These are phyloP conservation scores for Geotrichum carabidarum DNA, from an alignment of 1,139 yeast species.

Conservation along the genomic window DNA sequence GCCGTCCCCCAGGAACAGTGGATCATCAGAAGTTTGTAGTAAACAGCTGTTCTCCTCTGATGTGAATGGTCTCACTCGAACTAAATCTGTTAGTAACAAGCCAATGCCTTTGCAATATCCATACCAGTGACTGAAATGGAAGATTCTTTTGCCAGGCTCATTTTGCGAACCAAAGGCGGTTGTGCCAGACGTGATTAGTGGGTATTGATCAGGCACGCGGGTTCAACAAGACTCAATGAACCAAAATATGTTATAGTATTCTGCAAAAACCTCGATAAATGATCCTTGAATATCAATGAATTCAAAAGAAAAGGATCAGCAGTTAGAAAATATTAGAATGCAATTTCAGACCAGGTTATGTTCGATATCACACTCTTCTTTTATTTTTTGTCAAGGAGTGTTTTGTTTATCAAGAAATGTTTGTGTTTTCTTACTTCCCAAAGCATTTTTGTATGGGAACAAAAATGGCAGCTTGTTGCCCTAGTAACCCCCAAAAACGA, in stretches of 20 bases:
- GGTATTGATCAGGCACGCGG: no score
- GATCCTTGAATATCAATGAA: no score
- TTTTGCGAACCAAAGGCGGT: background rate
- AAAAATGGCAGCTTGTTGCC: background rate
- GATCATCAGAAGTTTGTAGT: constrained; percentile 32
- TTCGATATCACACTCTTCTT: no score
- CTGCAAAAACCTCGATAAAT: no score
- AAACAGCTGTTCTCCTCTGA: constrained; percentile 46
- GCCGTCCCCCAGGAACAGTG: constrained; percentile 55
- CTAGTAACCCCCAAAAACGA: constrained; percentile 67
- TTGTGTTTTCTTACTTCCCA: background rate
- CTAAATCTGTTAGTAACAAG: constrained; percentile 47
- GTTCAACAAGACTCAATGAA: no score
- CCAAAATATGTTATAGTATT: no score
- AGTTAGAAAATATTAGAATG: no score
- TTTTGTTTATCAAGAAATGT: background rate
- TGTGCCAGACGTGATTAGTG: no score
- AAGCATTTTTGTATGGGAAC: background rate
- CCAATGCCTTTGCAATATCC: background rate
- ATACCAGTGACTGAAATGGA: constrained; percentile 69
- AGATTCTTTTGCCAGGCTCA: constrained; percentile 34
- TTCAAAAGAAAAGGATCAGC: no score
- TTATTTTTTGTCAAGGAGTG: background rate
- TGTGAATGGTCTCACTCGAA: constrained; percentile 79
- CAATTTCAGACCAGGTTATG: no score